These are phyloP conservation scores for Acanthamoeba royreba DNA, from an alignment of 208 protist genomes.

Conservation along the genomic window DNA sequence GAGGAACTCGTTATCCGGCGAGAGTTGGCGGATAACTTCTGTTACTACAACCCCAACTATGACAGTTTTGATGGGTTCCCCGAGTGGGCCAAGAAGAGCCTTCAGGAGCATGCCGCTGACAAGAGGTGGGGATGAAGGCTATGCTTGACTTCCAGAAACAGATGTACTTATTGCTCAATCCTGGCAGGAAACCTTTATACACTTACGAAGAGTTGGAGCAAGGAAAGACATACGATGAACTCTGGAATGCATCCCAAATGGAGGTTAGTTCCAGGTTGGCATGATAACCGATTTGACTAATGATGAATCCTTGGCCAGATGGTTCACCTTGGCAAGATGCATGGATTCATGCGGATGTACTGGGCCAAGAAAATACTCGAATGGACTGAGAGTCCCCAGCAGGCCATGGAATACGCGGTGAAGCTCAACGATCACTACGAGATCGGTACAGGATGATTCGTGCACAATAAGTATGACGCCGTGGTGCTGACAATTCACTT, in stretches of 20 bases:
- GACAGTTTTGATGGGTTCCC: constrained; percentile 58
- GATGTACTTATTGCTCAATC: neutral
- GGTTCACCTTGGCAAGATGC: constrained; percentile 71
- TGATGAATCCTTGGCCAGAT: constrained; percentile 35
- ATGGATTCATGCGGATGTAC: constrained; percentile 77
- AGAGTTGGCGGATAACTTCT: constrained; percentile 75
- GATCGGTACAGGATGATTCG: neutral
- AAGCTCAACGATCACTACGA: constrained; percentile 71
- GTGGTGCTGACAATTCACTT: neutral
- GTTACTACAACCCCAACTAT: constrained; percentile 69
- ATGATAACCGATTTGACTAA: neutral
- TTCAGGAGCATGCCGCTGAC: constrained; percentile 55
- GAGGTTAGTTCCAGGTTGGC: neutral
- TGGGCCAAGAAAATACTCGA: constrained; percentile 79
- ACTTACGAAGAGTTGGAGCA: constrained; percentile 41
- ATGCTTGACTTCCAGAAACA: neutral
- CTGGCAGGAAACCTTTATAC: constrained; percentile 46
- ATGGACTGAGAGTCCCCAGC: constrained; percentile 59
- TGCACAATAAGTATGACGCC: neutral
- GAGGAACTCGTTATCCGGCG: constrained; percentile 70
- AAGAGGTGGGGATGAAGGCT: neutral
- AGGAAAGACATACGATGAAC: constrained; percentile 65
- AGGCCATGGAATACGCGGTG: constrained; percentile 55
- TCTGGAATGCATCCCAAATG: constrained; percentile 68
- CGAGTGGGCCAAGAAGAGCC: constrained; percentile 58